These are phyloP conservation scores for Alternaria novae-zelandiae DNA, from an alignment of 2,329 filamentous ascomycete species.

Conservation along the genomic window DNA sequence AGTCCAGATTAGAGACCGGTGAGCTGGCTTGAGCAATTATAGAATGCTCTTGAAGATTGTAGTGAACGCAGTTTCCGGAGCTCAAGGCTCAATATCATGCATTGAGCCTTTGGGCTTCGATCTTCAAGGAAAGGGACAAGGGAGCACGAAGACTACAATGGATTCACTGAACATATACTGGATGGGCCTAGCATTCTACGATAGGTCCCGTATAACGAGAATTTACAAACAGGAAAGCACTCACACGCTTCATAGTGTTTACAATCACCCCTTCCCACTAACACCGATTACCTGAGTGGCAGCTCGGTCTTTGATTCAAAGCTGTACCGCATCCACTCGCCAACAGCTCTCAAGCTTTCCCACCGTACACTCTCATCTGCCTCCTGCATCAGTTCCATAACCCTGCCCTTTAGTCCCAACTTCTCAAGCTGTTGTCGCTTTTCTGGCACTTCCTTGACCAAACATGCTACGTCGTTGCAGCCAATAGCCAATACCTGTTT, in stretches of 20 bases:
- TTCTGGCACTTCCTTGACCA: constrained; percentile 90
- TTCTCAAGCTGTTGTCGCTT: constrained; percentile 81
- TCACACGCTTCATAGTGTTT: constrained; percentile 1
- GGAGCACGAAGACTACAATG: background rate
- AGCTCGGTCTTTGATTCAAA: constrained; percentile 47
- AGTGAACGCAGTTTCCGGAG: background rate
- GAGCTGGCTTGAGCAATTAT: background rate
- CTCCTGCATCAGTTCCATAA: constrained; percentile 94
- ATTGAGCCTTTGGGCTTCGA: background rate
- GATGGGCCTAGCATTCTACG: constrained; percentile 1
- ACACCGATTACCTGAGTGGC: constrained; percentile 31
- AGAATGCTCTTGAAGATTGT: background rate
- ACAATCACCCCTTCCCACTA: background rate
- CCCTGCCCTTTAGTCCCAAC: constrained; percentile 80
- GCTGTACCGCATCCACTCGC: constrained; percentile 76
- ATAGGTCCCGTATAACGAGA: background rate
- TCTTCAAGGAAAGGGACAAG: background rate
- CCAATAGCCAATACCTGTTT: constrained; percentile 87
- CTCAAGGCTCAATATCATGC: background rate
- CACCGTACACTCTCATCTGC: constrained; percentile 87
- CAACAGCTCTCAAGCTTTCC: constrained; percentile 88
- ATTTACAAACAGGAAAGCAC: constrained; percentile 5
- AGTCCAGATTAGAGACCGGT: background rate
- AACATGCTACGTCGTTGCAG: constrained; percentile 87
- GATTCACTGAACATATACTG: constrained; percentile 3